phyloP scores from a whole-genome alignment of 208 protist species.

The Leishmania braziliensis region DNA sequence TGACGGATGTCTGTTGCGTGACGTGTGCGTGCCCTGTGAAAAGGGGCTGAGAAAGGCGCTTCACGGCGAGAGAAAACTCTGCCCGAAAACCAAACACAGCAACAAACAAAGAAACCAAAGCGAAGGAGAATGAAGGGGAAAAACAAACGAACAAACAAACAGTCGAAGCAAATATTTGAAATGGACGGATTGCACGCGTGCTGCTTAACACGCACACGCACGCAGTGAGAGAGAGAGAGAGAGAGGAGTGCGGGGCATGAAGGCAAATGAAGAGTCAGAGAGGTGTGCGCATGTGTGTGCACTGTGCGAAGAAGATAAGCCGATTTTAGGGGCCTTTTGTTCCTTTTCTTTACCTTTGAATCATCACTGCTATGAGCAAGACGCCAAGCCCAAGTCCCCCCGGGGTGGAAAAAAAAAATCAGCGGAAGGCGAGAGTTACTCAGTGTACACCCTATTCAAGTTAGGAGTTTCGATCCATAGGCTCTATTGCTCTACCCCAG shows the following conservation, averaged over 20 bases:
- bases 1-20: background rate
- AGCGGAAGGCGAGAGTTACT: background rate
- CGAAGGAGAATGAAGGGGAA: background rate
- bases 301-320: background rate
- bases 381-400: background rate
- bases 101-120: background rate
- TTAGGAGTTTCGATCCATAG: background rate
- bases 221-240: background rate
- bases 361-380: too few species aligned
- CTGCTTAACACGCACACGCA: background rate
- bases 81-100: background rate
- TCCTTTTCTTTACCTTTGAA: background rate
- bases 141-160: background rate
- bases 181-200: too few species aligned
- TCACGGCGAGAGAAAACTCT: too few species aligned
- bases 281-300: background rate
- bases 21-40: background rate
- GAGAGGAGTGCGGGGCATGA: background rate
- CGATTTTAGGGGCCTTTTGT: background rate
- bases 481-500: background rate
- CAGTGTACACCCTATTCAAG: background rate
- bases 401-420: conserved; percentile 9
- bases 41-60: background rate
- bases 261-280: background rate
- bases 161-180: background rate